Base-by-base conservation (phyloP, 345 rosid species). In the Kernera saxatilis region DNA sequence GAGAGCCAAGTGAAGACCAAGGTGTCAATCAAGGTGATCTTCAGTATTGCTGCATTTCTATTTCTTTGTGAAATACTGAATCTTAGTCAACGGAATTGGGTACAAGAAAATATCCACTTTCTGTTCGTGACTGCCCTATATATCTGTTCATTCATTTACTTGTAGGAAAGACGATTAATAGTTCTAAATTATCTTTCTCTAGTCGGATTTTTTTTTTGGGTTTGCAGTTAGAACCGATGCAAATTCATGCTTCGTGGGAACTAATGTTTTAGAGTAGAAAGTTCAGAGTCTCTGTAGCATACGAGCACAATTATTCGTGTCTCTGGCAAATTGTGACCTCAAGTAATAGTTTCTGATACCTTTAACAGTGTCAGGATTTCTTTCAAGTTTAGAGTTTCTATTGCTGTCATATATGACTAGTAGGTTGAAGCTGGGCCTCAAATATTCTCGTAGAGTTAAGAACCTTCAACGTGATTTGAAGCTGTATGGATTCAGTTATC, bases 1-100 rank as follows among this genome's bases (percentile, higher is more conserved):
- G 98, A 91, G 74, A 72, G 82, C 39, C 92, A 90, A 76, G 94
- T 91, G 86, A 93, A 91, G 85, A 91, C 87, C 85, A 93, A 94
- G 84, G 95, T 94, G 50, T 8, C 89, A 2, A 83, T 94, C 57
- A 88, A 83, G 99, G 99, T 91, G 76, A 67, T 61, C 23, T 50
- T 46, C 33, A n/a, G 2, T 15, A 35, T 17, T 54, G 4, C 25
- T 52, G 7, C 29, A 27, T 5, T 39, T 44, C 32, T 39, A 30
- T 11, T 35, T 26, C 1, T 19, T 45, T 5, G 29, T 15, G 48
- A 25, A 45, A 45, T 73, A 21, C 2, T 58, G 66, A 64, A 35
- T 43, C 25, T 21, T 22, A 18, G n/a, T 48, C 21, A 33, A 74
- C 29, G 18, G 33, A 29, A 33, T 46, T 59, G 30, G 8, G n/a